Conservation (phyloP, 441 rosid species). For the Dalechampia spathulata region DNA sequence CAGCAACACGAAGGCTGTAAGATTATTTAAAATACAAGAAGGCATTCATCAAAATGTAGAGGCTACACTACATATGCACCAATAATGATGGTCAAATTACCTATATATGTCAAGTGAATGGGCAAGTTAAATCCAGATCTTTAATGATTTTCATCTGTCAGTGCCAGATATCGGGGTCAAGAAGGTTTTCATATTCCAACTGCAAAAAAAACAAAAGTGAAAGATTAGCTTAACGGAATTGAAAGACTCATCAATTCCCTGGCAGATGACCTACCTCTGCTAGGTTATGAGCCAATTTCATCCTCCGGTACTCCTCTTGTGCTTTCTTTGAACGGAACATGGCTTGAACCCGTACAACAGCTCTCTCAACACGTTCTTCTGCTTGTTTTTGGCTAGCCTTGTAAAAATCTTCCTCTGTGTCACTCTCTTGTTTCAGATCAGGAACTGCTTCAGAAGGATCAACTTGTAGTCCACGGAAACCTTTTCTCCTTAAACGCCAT, state of each 20-base stretch:
- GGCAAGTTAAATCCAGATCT: too few species aligned
- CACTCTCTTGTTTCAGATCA: constrained; percentile 35
- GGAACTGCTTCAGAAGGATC: constrained; percentile 22
- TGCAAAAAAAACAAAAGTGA: constrained; percentile 24
- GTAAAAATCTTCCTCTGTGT: constrained; percentile 71
- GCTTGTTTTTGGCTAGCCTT: constrained; percentile 77
- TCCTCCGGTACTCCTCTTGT: constrained; percentile 80
- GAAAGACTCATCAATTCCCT: constrained; percentile 2
- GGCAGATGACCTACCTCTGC: constrained; percentile 62
- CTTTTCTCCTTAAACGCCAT: constrained; percentile 90
- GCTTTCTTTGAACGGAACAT: constrained; percentile 99
- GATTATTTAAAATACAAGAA: too few species aligned
- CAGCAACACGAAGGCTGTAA: too few species aligned
- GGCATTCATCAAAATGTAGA: too few species aligned
- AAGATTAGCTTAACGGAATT: not conserved
- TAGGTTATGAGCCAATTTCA: constrained; percentile 57
- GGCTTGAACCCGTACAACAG: constrained; percentile 77
- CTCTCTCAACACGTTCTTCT: constrained; percentile 80
- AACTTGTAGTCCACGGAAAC: constrained; percentile 80
- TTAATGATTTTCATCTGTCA: constrained; percentile 21
- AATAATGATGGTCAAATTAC: too few species aligned
- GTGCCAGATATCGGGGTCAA: constrained; percentile 10
- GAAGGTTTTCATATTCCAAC: constrained; percentile 44
- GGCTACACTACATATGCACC: too few species aligned
- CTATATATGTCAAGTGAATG: too few species aligned